Percentiles rank a stretch among this genome's conserved stretches.
These are phyloP conservation scores for Dactylonectria macrodidyma DNA, from an alignment of 2,329 filamentous ascomycete species.

Conservation along the genomic window DNA sequence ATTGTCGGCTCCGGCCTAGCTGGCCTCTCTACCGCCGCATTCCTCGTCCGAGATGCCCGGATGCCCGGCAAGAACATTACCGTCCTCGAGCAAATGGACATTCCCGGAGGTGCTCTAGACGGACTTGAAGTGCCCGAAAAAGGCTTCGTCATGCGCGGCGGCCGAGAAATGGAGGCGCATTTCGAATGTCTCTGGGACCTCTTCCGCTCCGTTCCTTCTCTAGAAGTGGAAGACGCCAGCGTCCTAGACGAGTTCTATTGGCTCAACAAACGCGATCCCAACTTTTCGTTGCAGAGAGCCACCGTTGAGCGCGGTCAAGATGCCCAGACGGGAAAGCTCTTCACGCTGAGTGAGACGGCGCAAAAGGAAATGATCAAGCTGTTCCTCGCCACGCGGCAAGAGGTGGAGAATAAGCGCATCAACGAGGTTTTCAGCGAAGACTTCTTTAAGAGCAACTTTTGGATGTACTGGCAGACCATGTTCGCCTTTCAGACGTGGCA, in stretches of 20 bases:
- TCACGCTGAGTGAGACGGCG: slow-evolving; percentile 47
- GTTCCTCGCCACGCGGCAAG: slow-evolving; percentile 32
- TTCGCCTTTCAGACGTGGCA: slow-evolving; percentile 38
- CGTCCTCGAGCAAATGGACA: slow-evolving; percentile 31
- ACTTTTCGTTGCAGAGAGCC: slow-evolving; percentile 47
- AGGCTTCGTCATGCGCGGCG: slow-evolving; percentile 52
- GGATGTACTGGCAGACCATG: slow-evolving; percentile 39
- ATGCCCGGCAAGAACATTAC: slow-evolving; percentile 36
- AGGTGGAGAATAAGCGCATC: slow-evolving; percentile 29
- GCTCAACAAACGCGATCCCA: slow-evolving; percentile 46
- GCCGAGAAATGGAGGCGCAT: slow-evolving; percentile 50
- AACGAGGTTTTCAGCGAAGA: slow-evolving; percentile 29
- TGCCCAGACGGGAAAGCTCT: slow-evolving; percentile 43
- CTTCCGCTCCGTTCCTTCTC: slow-evolving; percentile 49
- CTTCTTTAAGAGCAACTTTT: slow-evolving; percentile 36
- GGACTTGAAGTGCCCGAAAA: slow-evolving; percentile 33
- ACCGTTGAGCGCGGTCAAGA: slow-evolving; percentile 49
- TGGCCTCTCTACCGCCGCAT: slow-evolving; percentile 33
- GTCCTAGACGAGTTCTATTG: slow-evolving; percentile 52
- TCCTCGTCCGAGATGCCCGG: slow-evolving; percentile 33
- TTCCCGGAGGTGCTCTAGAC: slow-evolving; percentile 32
- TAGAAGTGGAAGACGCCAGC: slow-evolving; percentile 46
- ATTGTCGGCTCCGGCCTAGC: slow-evolving; percentile 34
- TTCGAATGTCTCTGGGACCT: slow-evolving; percentile 48
- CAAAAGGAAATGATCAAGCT: slow-evolving; percentile 40